Conservation (phyloP, 495 filamentous ascomycete genomes). For the Xylaria longipes region DNA sequence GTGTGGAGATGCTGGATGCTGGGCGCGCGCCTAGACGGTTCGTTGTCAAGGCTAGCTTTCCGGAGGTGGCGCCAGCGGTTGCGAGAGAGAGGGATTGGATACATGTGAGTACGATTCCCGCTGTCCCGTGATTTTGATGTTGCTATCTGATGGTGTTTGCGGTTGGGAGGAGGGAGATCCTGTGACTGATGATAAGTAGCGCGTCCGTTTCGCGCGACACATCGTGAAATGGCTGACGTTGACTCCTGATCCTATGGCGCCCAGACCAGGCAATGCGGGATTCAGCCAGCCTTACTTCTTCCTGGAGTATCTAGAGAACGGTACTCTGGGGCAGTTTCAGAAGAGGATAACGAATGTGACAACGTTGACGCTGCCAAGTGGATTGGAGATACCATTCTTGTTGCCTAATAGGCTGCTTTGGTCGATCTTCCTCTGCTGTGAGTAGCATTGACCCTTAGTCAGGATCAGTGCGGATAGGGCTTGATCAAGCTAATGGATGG, state of each 20-base stretch:
- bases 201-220: conserved; percentile 1
- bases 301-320: neutral
- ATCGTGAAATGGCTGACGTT: neutral
- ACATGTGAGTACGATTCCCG: neutral
- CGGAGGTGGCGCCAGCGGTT: neutral
- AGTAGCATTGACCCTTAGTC: neutral
- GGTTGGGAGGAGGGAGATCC: neutral
- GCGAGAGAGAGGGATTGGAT: neutral
- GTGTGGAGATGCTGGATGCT: neutral
- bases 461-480: neutral
- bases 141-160: neutral
- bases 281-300: conserved; percentile 10
- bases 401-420: conserved; percentile 11
- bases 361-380: neutral
- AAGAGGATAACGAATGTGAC: neutral
- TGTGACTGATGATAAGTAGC: neutral
- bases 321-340: neutral
- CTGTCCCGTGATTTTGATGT: neutral
- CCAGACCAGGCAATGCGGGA: neutral
- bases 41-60: conserved; percentile 4
- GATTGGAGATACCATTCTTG: conserved; percentile 4
- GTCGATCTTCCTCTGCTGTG: conserved; percentile 3
- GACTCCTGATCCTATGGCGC: conserved; percentile 9
- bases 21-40: neutral
- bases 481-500: neutral